A percentile compares a stretch with the other conserved stretches of the same genome.
These are phyloP conservation scores for Lactarius deliciosus DNA, from an alignment of 768 basidiomycete species.

Conservation along the genomic window DNA sequence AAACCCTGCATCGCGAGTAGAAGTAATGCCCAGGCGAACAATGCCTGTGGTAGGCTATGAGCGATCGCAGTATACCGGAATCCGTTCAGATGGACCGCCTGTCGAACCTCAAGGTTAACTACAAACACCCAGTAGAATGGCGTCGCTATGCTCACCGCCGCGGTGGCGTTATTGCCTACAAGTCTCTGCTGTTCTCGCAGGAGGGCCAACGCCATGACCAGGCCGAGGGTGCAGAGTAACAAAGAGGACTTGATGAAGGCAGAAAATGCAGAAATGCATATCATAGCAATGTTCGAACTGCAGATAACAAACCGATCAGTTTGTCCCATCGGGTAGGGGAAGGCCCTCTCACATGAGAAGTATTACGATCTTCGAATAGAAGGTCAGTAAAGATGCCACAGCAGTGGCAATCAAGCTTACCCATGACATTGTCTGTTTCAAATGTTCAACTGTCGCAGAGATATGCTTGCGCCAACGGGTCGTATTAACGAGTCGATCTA, in stretches of 20 bases:
- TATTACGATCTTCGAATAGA: constrained; percentile 5
- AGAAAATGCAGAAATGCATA: neutral
- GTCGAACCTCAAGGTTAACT: neutral
- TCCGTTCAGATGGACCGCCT: neutral
- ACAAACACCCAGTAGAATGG: neutral
- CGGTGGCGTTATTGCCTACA: neutral
- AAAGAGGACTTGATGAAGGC: constrained; percentile 6
- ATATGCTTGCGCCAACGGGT: constrained; percentile 18
- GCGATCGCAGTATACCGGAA: neutral
- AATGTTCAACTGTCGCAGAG: constrained; percentile 8
- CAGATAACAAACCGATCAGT: neutral
- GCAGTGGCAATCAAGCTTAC: neutral
- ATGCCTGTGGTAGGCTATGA: neutral
- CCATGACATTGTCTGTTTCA: neutral
- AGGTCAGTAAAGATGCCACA: neutral
- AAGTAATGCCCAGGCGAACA: neutral
- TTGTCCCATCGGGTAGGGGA: neutral
- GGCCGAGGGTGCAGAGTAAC: constrained; percentile 4
- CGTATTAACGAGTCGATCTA: constrained; percentile 4
- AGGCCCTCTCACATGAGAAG: constrained; percentile 5
- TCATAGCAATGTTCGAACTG: constrained; percentile 11
- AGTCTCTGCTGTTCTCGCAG: constrained; percentile 1
- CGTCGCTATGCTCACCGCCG: neutral
- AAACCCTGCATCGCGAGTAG: neutral
- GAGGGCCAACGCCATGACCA: neutral